Evolutionary conservation across 805 yeast species (phyloP), one percentile per base, ranked within the genome.

Genomic region (Blastobotrys parvus): DNA sequence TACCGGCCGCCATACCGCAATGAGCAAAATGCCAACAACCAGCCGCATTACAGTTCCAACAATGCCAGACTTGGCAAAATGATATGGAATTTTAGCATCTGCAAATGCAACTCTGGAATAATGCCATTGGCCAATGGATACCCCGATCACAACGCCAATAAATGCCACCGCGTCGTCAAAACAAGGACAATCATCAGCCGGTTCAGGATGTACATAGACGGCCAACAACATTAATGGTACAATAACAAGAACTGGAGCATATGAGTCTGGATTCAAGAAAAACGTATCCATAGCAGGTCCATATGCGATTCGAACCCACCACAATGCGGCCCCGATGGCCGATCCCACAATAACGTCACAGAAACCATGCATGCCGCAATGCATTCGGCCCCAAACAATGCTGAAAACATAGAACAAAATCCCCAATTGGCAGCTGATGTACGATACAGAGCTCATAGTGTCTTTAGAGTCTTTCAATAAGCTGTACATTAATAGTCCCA

Each of bases 311-410:
- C 95, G 65, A 18, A 72, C 55, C n/a, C 68, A 36, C 48, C 75
- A 75, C 29, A 82, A 67, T 0, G 63, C 31, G 0, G 65, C 39
- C 0, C 98, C 98, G 15, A 87, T 64, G 0, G 73, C 0, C 0
- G 75, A 63, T 4, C 98, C 98, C 16, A 74, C 58, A 0, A 64
- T 40, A 2, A 92, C 69, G 59, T 92, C 98, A 18, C 83, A 62
- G 46, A 84, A 74, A 2, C 98, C 97, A 64, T 92, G 98, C 98
- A 90, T 90, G 2, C 98, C 98, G 60, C 95, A 88, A 64, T 92
- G 90, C 7, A 90, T 56, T 44, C 98, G 70, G 15, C 98, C 98
- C 47, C 77, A 59, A 1, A 84, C 73, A 46, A 92, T 67, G 5
- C 88, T 76, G 30, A 70, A 46, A 55, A 77, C 78, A 59, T 88